Evolutionary conservation across 2,329 filamentous ascomycete species (phyloP), one percentile per base, ranked within the genome.

Genomic region (Colletotrichum plurivorum): DNA sequence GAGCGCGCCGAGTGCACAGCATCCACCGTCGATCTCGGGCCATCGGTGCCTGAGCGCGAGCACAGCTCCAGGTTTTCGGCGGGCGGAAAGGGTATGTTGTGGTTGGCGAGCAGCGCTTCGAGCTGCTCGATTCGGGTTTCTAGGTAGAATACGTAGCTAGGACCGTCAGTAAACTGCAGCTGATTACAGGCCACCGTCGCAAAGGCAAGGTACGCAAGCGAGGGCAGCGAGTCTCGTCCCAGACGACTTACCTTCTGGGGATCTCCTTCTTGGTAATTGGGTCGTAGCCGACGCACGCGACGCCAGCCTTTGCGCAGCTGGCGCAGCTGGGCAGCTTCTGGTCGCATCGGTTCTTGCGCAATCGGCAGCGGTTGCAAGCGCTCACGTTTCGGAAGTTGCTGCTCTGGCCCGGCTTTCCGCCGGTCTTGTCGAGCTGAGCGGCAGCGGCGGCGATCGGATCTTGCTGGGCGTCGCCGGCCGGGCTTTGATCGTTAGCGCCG

Each of bases 261-360:
- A 98, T 97, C 82, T 98, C 94, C 77, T 93, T 91, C 85, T 98
- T 98, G 25, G 94, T 97, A 76, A 98, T 97, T 41, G 95, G 95
- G 78, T 98, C 95, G 80, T 97, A 98, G 71, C 95, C 95, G 58
- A 98, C 94, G 79, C 96, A 98, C 73, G 93, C 92, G 53, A 97
- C 93, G 67, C 89, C 88, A n/a, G 93, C 95, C 83, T 98, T 98
- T 79, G 95, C 94, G 81, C 95, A 98, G 74, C 93, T 94, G 49
- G 93, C 92, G 79, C 95, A 98, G 75, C 93, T 94, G 9, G 95
- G 95, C 71, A 98, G 87, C 73, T 92, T 92, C 85, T 98, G 95
- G 81, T 98, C 95, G 81, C 95, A 98, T 61, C 94, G 88, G 78
- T 98, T 98, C 85, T 98, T 98, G 76, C 95, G 89, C 78, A 97